Base-by-base conservation (phyloP, 169 alveolate species). In the Babesia caballi region DNA sequence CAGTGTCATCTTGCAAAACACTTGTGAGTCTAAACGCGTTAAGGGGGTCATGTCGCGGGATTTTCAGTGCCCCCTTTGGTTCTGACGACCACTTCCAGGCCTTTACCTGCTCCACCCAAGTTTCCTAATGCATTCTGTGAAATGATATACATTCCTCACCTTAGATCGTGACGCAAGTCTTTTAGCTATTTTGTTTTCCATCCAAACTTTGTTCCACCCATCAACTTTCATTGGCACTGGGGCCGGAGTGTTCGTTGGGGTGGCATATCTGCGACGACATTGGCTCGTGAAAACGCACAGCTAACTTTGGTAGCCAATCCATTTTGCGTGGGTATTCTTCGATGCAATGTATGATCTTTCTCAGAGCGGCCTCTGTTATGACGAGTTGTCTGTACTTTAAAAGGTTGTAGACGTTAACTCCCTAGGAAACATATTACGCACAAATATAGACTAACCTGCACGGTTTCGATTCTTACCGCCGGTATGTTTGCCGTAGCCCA, bases 401-500 rank as follows among this genome's bases (percentile, higher is more conserved):
- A 49, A 92, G 67, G 50, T 85, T 88, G 63, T 92, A 92, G 46
- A 82, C 91, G 40, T 86, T 83, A 59, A 91, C 84, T 0, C 94
- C 94, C 80, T 76, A 54, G 0, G n/a, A 8, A 12, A 38, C 4
- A 8, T 33, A 4, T 4, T 42, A 9, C 14, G 21, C 4, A 28
- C 17, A 30, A 6, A 1, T 41, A 2, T 1, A n/a, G 4, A 17
- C 36, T 23, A 17, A 74, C 93, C 82, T 91, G 94, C 6, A 92
- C 95, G 52, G 89, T 83, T 41, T 89, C 93, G 28, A 91, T 77
- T 32, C 91, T 56, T 9, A 92, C 92, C 41, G 93, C 91, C 14
- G 94, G 89, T 36, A 92, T 91, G 67, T 92, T 91, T 25, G 96
- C 96, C 33, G 93, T 86, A 3, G 95, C 89, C 95, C 95, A 92